Evolutionary conservation across 2,329 filamentous ascomycete genomes (phyloP), one percentile per base, ranked within the genome.

Genomic region (Claviceps spartinae): DNA sequence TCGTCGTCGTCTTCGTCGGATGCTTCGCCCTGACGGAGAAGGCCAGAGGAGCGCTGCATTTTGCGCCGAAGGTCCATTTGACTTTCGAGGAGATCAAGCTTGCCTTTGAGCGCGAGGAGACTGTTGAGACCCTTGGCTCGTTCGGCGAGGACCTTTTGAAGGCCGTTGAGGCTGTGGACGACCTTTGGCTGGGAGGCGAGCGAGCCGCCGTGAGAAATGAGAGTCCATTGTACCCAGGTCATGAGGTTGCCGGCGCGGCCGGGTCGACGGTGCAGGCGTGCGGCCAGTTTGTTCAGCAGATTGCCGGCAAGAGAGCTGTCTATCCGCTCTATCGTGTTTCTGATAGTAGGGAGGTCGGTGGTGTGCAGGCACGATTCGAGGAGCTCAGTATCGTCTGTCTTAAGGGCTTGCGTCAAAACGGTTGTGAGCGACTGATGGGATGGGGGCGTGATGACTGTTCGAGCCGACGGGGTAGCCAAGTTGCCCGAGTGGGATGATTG

Each of bases 181-280:
- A 95, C 76, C 57, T 90, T 85, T n/a, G 86, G 82, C 65, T 95
- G 88, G 36, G 85, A 85, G 11, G 90, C 88, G 49, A 98, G 75
- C 50, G 90, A 90, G 57, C 91, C 93, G 58, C 93, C 93, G 64
- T 98, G 93, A 1, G 87, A 84, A 37, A 96, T 82, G 51, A 96
- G 79, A 1, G 88, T 91, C 88, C 89, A 95, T 69, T 96, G 90
- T 44, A 97, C 86, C 90, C 93, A 98, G 16, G 86, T 81, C 78
- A 96, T 90, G 36, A 98, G 79, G 63, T 84, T 87, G 49, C 90
- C 89, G 14, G 93, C 91, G 51, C 93, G 81, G 3, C 91, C 93
- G 1, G 93, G 93, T 45, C 88, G 82, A 58, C 85, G 81, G 68
- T 95, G 85, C 65, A 98, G 79, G 54, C 90, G 80, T 59, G 94